Conservation (phyloP, 495 filamentous ascomycete genomes). For the Podospora bellae-mahoneyi region DNA sequence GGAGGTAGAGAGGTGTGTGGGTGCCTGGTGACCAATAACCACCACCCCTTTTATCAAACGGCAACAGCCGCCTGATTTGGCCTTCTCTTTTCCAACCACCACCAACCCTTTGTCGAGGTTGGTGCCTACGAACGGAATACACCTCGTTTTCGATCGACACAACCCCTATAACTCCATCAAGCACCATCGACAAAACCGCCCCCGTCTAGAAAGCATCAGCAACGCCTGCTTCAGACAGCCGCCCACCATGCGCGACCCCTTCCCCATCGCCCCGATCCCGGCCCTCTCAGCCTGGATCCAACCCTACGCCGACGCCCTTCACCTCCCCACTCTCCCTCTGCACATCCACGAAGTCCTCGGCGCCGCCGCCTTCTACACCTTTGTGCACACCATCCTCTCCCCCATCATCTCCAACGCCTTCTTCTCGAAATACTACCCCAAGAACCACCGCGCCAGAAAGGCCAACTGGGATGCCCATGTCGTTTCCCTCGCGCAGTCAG, state of each 20-base stretch:
- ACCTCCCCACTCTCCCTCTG: conserved; percentile 67
- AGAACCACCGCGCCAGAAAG: conserved; percentile 62
- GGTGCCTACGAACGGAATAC: background rate
- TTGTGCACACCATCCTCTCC: conserved; percentile 69
- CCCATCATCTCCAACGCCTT: conserved; percentile 65
- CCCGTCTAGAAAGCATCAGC: background rate
- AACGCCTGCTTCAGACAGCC: background rate
- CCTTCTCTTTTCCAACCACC: background rate
- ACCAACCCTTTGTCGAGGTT: background rate
- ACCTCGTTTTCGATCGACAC: background rate
- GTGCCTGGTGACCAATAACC: background rate
- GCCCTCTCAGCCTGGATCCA: conserved; percentile 51
- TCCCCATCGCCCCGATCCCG: conserved; percentile 57
- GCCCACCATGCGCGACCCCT: conserved; percentile 62
- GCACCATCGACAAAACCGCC: too few relatives aligned
- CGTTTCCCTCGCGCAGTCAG: conserved; percentile 84
- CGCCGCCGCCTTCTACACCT: conserved; percentile 70
- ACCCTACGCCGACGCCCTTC: conserved; percentile 57
- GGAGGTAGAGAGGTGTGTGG: background rate
- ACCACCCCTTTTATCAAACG: background rate
- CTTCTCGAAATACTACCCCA: conserved; percentile 69
- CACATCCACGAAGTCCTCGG: conserved; percentile 87
- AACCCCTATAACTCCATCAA: background rate
- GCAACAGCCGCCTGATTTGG: background rate
- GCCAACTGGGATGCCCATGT: conserved; percentile 97